Base-by-base conservation (phyloP, 306 rosid species). In the Acacia acuminata region DNA sequence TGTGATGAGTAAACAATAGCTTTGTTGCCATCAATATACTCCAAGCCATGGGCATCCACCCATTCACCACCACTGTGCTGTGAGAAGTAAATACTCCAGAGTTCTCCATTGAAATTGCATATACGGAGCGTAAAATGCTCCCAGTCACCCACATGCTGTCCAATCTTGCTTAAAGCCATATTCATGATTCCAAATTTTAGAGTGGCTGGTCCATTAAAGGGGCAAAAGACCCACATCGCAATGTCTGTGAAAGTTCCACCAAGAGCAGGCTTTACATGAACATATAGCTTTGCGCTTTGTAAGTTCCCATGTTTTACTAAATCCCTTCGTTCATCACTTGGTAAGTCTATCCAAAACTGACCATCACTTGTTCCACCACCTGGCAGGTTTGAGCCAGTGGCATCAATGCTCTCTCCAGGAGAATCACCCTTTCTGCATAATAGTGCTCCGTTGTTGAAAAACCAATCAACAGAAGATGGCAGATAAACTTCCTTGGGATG, bases 381-480 rank as follows among this genome's bases (percentile, higher is more conserved):
- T 3, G 99, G 98, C 84, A 96, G 87, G 84, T 90, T 90, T 34
- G 92, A 90, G 63, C 99, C 99, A 20, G 66, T 61, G 25, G 81
- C 87, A 78, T 88, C 90, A 64, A 95, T 90, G 69, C 79, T 72
- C 82, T 95, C 92, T 25, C 94, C 96, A n/a, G 12, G 16, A 20
- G 85, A 27, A 22, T 47, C 5, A 8, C 90, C 96, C 43, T 78
- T 72, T 83, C 79, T 76, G 90, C 79, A 90, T 81, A 96, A 81
- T 13, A 86, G 75, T 2, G 94, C 93, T 67, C 98, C 97, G 19
- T 88, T 92, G 17, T 73, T 50, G 70, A 96, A 96, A 79, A 96
- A 90, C 99, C 99, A 96, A n/a, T 90, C 79, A 81, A 96, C 92
- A 36, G 98, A 92, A 88, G 98, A 93, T 55, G 99, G 99, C 87